A percentile compares a stretch with the other conserved stretches of the same genome.
phyloP scores from a whole-genome alignment of 768 basidiomycete species.

The Trametopsis cervina region DNA sequence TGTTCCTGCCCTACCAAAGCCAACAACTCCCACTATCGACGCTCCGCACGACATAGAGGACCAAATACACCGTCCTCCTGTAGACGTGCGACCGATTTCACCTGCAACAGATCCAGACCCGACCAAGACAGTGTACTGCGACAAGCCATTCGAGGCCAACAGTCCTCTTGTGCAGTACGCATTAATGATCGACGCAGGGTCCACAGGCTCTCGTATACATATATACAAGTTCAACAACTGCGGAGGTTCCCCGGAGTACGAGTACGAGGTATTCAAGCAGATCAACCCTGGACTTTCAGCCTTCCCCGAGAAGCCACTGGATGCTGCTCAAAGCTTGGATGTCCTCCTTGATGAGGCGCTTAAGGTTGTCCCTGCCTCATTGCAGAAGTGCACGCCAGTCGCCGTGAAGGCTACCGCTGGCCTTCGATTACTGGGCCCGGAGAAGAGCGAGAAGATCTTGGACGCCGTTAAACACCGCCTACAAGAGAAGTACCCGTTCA shows the following conservation, averaged over 20 bases:
- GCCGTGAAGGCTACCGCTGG: slow-evolving; percentile 94
- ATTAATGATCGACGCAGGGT: slow-evolving; percentile 97
- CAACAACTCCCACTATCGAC: slow-evolving; percentile 4
- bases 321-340: slow-evolving; percentile 76
- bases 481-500: slow-evolving; percentile 60
- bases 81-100: slow-evolving; percentile 38
- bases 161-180: slow-evolving; percentile 80
- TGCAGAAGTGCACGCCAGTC: slow-evolving; percentile 74
- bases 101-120: slow-evolving; percentile 73
- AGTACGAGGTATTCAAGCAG: slow-evolving; percentile 90
- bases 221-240: slow-evolving; percentile 98
- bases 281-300: slow-evolving; percentile 73
- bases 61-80: slow-evolving; percentile 10
- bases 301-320: slow-evolving; percentile 50
- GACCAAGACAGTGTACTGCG: slow-evolving; percentile 66
- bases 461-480: slow-evolving; percentile 62
- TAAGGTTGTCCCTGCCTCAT: slow-evolving; percentile 58
- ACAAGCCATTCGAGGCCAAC: slow-evolving; percentile 38
- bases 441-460: slow-evolving; percentile 64
- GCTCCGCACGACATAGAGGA: slow-evolving; percentile 12
- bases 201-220: slow-evolving; percentile 95
- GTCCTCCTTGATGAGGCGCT: slow-evolving; percentile 75
- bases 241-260: slow-evolving; percentile 63
- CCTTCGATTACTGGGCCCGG: slow-evolving; percentile 59
- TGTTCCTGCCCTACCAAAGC: not conserved